These are phyloP conservation scores for Ilyonectria destructans DNA, from an alignment of 2,329 filamentous ascomycete species.

Conservation along the genomic window DNA sequence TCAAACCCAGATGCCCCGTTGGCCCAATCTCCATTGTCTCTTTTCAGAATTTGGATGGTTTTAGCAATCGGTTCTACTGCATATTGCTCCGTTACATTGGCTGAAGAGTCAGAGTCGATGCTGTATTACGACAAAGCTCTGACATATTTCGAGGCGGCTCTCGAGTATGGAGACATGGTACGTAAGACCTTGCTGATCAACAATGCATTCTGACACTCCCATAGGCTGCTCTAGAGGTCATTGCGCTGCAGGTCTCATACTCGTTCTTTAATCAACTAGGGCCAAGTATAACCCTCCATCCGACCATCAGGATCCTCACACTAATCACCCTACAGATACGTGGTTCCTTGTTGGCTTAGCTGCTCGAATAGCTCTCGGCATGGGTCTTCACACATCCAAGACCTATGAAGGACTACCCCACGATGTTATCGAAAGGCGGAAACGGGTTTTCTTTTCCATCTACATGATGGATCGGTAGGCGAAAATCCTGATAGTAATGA, in stretches of 20 bases:
- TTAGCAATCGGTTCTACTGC: constrained; percentile 64
- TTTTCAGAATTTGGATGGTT: constrained; percentile 66
- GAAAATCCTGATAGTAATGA: not conserved
- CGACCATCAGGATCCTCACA: not conserved
- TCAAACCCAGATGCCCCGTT: constrained; percentile 49
- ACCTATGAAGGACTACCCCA: constrained; percentile 54
- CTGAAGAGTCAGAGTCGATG: constrained; percentile 61
- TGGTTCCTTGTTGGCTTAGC: constrained; percentile 64
- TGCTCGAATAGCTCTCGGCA: constrained; percentile 60
- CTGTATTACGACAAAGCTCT: constrained; percentile 63
- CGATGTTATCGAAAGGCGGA: constrained; percentile 56
- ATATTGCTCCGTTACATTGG: constrained; percentile 59
- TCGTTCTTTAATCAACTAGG: constrained; percentile 65
- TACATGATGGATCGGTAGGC: constrained; percentile 65
- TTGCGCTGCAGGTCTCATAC: constrained; percentile 64
- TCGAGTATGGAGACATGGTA: constrained; percentile 59
- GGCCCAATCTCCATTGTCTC: constrained; percentile 52
- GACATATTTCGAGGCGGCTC: constrained; percentile 57
- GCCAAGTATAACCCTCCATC: constrained; percentile 54
- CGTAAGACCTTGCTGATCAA: not conserved
- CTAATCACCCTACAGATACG: constrained; percentile 52
- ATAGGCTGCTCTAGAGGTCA: constrained; percentile 60
- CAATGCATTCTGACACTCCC: not conserved
- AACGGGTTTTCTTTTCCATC: constrained; percentile 63
- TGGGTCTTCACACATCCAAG: constrained; percentile 58